phyloP scores from a whole-genome alignment of 1,284 basidiomycete genomes.

The Lignosus rhinocerotis region DNA sequence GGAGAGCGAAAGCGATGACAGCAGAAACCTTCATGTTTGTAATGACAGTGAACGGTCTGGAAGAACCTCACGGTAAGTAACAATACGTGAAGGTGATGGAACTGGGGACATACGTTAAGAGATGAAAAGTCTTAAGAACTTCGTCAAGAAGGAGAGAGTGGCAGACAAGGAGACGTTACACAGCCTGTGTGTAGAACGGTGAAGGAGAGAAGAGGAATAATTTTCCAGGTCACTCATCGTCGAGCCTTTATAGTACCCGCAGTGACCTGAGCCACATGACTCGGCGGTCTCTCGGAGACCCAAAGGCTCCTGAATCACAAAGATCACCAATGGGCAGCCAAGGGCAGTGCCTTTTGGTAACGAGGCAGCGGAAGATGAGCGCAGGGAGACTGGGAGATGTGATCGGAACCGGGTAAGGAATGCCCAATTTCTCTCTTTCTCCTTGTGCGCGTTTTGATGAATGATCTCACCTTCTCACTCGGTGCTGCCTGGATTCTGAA shows the following conservation, averaged over 20 bases:
- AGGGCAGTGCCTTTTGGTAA: conserved; percentile 1
- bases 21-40: conserved; percentile 13
- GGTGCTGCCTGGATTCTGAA: background rate
- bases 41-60: background rate
- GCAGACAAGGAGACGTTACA: conserved; percentile 10
- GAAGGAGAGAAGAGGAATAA: conserved; percentile 9
- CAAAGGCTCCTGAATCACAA: background rate
- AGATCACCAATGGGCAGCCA: conserved; percentile 1
- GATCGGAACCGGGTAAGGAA: background rate
- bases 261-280: background rate
- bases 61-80: background rate
- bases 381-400: conserved; percentile 1
- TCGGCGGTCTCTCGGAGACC: background rate
- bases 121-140: conserved; percentile 5
- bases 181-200: conserved; percentile 9
- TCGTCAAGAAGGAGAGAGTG: conserved; percentile 8
- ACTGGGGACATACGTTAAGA: background rate
- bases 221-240: background rate
- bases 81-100: background rate
- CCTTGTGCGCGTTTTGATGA: background rate
- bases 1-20: conserved; percentile 11
- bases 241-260: conserved; percentile 2
- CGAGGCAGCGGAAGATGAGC: conserved; percentile 3
- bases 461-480: background rate
- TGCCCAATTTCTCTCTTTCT: background rate